A percentile compares a stretch with the other conserved stretches of the same genome.
Conservation (phyloP, 2,329 filamentous ascomycete genomes). For the Microcyclospora tardicrescens region DNA sequence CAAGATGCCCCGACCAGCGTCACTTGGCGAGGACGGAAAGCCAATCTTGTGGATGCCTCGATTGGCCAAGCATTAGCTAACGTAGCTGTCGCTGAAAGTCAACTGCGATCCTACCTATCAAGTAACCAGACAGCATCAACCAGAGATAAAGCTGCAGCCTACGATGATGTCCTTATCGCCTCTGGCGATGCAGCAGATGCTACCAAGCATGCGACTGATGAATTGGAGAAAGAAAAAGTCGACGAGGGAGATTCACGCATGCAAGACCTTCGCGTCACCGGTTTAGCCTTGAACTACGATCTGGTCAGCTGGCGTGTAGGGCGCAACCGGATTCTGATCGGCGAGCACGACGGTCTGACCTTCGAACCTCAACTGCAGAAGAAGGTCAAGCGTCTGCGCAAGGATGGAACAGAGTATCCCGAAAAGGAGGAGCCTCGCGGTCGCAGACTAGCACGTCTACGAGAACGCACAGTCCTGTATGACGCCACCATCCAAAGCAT, state of each 20-base stretch:
- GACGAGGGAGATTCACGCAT: slow-evolving; percentile 73
- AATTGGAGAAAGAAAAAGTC: slow-evolving; percentile 70
- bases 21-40: slow-evolving; percentile 72
- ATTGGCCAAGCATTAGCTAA: slow-evolving; percentile 74
- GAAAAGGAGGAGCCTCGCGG: slow-evolving; percentile 54
- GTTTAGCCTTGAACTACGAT: slow-evolving; percentile 85
- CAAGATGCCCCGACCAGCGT: slow-evolving; percentile 56
- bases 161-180: slow-evolving; percentile 78
- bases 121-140: slow-evolving; percentile 29
- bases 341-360: slow-evolving; percentile 63
- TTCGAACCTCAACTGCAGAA: slow-evolving; percentile 41
- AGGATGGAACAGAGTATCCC: slow-evolving; percentile 33
- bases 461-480: slow-evolving; percentile 80
- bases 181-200: slow-evolving; percentile 92
- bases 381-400: slow-evolving; percentile 39
- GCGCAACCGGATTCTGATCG: slow-evolving; percentile 77
- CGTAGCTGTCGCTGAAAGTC: slow-evolving; percentile 44
- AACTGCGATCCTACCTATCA: slow-evolving; percentile 36
- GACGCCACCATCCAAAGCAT: slow-evolving; percentile 84
- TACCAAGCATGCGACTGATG: slow-evolving; percentile 85
- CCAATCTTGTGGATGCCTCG: slow-evolving; percentile 82
- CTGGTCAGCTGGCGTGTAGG: slow-evolving; percentile 92
- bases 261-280: slow-evolving; percentile 84
- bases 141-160: slow-evolving; percentile 65
- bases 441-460: slow-evolving; percentile 64